Evolutionary conservation across 768 basidiomycete species (phyloP).

Genomic region (Boletales sp.): DNA sequence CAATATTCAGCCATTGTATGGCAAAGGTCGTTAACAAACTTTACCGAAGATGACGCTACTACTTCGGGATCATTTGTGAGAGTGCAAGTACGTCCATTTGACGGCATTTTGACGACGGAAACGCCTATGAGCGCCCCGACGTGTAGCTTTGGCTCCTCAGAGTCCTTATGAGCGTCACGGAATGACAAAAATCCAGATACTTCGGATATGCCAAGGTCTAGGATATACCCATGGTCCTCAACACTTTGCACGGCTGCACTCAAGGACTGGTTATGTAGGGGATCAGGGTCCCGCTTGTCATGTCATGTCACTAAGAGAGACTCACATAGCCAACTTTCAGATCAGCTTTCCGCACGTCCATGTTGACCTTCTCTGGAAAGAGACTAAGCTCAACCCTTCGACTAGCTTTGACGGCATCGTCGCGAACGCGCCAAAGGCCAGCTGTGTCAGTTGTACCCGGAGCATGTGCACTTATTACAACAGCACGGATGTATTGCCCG

Average conservation of each 20-base stretch:
- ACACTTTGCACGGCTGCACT: conserved; percentile 75
- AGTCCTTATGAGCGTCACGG: conserved; percentile 54
- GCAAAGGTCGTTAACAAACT: conserved; percentile 19
- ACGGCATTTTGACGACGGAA: conserved; percentile 62
- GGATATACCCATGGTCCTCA: conserved; percentile 93
- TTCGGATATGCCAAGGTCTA: conserved; percentile 80
- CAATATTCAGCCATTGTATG: neutral
- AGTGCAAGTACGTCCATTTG: conserved; percentile 77
- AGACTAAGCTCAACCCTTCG: conserved; percentile 83
- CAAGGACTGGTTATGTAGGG: conserved; percentile 49
- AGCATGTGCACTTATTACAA: conserved; percentile 66
- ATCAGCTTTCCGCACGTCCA: conserved; percentile 74
- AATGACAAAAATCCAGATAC: conserved; percentile 83
- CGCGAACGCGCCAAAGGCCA: conserved; percentile 58
- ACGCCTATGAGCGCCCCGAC: conserved; percentile 68
- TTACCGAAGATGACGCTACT: conserved; percentile 54
- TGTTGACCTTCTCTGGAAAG: conserved; percentile 80
- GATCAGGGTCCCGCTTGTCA: conserved; percentile 2
- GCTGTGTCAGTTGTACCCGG: conserved; percentile 60
- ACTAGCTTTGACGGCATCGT: conserved; percentile 65
- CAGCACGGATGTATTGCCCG: conserved; percentile 85
- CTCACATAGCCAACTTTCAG: conserved; percentile 72
- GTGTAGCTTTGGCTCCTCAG: conserved; percentile 38
- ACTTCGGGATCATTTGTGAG: conserved; percentile 52
- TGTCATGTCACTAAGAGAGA: conserved; percentile 19